These are phyloP conservation scores for Leucaena leucocephala DNA, from an alignment of 306 rosid species.

Conservation along the genomic window DNA sequence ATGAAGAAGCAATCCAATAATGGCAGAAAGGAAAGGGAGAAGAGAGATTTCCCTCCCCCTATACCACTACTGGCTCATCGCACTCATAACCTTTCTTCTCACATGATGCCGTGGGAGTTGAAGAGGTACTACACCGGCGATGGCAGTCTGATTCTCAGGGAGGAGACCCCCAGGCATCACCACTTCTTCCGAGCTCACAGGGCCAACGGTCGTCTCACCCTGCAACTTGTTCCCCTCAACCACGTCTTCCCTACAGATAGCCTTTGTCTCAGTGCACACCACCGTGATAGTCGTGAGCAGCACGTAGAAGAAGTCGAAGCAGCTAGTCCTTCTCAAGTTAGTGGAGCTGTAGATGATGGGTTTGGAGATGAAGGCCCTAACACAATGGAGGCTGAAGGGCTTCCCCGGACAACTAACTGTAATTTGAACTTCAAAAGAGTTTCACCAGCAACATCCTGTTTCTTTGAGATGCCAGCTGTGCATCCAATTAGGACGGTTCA, in stretches of 20 bases:
- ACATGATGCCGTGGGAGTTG: conserved; percentile 58
- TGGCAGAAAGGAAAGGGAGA: not conserved
- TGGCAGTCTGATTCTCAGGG: conserved; percentile 56
- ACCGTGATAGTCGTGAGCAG: not conserved
- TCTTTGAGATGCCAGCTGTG: conserved; percentile 37
- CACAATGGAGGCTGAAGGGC: not conserved
- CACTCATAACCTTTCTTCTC: conserved; percentile 45
- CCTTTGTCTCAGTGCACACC: not conserved
- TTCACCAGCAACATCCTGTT: conserved; percentile 26
- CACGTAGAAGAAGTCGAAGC: not conserved
- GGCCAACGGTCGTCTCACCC: conserved; percentile 59
- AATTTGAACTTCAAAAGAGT: conserved; percentile 25
- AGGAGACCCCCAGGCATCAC: conserved; percentile 49
- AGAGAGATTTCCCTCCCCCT: conserved; percentile 56
- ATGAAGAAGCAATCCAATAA: not conserved
- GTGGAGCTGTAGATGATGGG: too few species aligned
- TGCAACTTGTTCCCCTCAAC: conserved; percentile 53
- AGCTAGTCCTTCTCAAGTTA: too few species aligned
- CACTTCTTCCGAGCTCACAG: conserved; percentile 60
- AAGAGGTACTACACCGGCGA: conserved; percentile 54
- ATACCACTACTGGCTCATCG: conserved; percentile 47
- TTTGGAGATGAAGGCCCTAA: not conserved
- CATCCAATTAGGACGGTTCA: conserved; percentile 47
- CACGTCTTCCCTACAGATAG: not conserved
- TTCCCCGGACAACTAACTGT: conserved; percentile 19